Evolutionary conservation across 192 early-diverging fungal species (phyloP), one percentile per base, ranked within the genome.

Genomic region (Gigaspora rosea): DNA sequence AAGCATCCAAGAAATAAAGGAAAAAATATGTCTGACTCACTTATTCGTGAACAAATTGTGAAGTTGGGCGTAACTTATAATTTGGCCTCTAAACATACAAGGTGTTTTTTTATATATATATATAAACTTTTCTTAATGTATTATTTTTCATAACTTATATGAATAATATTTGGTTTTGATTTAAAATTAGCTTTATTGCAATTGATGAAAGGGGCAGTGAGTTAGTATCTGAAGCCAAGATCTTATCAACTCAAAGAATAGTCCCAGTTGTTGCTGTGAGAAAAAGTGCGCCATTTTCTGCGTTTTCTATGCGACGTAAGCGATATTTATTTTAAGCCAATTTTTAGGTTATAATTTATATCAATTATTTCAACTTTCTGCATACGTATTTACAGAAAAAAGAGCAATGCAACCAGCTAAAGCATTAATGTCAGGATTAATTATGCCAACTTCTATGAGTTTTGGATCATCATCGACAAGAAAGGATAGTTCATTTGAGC

Each of bases 181-280:
- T 27, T 27, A 27, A n/a, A n/a, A 27, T 54, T 73, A 73, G 56
- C 36, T 73, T 73, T 61, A 2, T 73, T 6, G 71, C 71, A 73
- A 73, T 73, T 36, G 56, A 73, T 16, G 56, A 73, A 47, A 8
- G 51, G 11, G 51, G 15, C 1, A 52, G 27, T 27, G 27, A 27
- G 27, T 27, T 59, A 59, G 16, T 36, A 71, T 22, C 10, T 27
- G 27, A 27, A 27, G 27, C 27, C 27, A 27, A 27, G 27, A 27
- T 27, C 27, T 27, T 27, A 0, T 9, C 48, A 71, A 52, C 12
- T n/a, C 4, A 0, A 18, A 10, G 49, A 35, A 27, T 27, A 0
- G 27, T 27, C 27, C 27, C 27, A 27, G 27, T 27, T 27, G 27
- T 1, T 27, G 27, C 52, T 27, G 2, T 5, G 1, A 27, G 27